A percentile compares a stretch with the other conserved stretches of the same genome.
Conservation (phyloP, 1,284 basidiomycete genomes). For the Ceratorhiza oryzae-sativae region DNA sequence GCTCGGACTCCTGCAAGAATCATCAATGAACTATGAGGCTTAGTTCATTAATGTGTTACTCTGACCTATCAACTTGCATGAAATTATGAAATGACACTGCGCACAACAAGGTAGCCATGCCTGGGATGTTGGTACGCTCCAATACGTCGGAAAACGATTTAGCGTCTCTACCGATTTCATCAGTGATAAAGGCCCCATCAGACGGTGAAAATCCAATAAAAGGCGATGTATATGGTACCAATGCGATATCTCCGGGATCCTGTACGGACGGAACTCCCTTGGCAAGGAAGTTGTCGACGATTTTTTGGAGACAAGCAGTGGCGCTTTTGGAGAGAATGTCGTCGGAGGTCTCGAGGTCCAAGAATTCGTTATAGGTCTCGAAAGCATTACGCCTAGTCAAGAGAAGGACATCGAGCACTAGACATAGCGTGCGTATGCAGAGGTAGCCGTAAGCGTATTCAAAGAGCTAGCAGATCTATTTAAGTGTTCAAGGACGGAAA, state of each 20-base stretch:
- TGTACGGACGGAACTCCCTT: neutral
- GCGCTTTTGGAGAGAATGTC: neutral
- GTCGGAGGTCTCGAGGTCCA: neutral
- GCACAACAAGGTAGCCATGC: neutral
- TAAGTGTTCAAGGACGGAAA: no score
- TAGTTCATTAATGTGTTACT: neutral
- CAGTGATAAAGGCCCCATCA: neutral
- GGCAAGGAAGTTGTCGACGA: neutral
- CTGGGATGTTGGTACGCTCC: neutral
- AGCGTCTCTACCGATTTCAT: neutral
- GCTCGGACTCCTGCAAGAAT: neutral
- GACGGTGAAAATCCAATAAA: neutral
- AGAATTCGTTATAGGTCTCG: neutral
- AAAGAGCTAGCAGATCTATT: neutral
- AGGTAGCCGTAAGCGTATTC: neutral
- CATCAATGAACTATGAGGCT: neutral
- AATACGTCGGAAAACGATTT: neutral
- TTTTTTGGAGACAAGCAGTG: neutral
- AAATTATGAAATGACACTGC: neutral
- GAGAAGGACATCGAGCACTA: neutral
- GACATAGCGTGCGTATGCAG: neutral
- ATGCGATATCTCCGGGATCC: neutral
- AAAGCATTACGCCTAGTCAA: neutral
- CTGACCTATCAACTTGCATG: neutral
- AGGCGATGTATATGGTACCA: neutral